Conservation (phyloP, 1,139 yeast genomes). For the Scheffersomyces titani region DNA sequence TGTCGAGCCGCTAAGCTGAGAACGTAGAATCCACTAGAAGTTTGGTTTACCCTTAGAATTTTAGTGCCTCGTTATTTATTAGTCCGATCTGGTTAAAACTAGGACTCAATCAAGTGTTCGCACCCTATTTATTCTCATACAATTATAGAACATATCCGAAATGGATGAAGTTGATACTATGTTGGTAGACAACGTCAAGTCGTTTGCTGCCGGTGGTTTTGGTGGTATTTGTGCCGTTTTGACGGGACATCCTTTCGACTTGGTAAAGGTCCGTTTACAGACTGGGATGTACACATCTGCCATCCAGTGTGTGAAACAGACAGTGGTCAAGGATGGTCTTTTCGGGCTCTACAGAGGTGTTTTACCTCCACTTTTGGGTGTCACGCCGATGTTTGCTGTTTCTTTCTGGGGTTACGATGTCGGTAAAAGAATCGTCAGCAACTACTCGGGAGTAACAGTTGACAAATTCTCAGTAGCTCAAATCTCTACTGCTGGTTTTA, state of each 20-base stretch:
- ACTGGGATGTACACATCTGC: slow-evolving; percentile 67
- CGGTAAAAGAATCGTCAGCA: slow-evolving; percentile 73
- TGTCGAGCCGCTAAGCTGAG: background rate
- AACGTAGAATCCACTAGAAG: background rate
- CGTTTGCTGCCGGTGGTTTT: slow-evolving; percentile 87
- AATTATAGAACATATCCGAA: slow-evolving; percentile 2
- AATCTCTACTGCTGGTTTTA: slow-evolving; percentile 91
- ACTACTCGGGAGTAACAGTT: slow-evolving; percentile 40
- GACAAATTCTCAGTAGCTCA: slow-evolving; percentile 61
- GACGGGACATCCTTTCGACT: slow-evolving; percentile 95
- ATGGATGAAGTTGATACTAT: slow-evolving; percentile 54
- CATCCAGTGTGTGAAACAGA: slow-evolving; percentile 64
- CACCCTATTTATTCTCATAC: background rate
- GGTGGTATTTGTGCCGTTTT: slow-evolving; percentile 73
- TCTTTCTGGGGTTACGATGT: slow-evolving; percentile 98
- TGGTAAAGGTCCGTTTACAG: slow-evolving; percentile 89
- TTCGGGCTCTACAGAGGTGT: slow-evolving; percentile 86
- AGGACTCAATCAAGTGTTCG: background rate
- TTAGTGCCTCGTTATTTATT: background rate
- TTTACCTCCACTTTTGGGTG: slow-evolving; percentile 87
- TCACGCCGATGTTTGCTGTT: slow-evolving; percentile 97
- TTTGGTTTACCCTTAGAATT: background rate
- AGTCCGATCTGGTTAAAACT: background rate
- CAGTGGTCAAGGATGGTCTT: slow-evolving; percentile 71
- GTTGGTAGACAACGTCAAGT: slow-evolving; percentile 59